Conservation (phyloP, 139 green algal genomes). For the Coelastrella sp. region DNA sequence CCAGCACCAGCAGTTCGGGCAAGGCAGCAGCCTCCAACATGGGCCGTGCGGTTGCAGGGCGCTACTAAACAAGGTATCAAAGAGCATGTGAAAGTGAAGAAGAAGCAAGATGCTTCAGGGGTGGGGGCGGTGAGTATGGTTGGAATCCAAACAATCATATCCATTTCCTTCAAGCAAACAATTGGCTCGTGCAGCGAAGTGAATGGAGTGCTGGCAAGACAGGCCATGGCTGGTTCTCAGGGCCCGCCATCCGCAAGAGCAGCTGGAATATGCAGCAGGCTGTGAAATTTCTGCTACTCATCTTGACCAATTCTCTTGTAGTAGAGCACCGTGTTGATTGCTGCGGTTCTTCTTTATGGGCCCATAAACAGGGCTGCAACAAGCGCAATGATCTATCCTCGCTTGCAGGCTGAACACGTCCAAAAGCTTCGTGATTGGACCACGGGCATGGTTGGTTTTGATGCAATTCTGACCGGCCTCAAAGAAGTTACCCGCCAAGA, state of each 20-base stretch:
- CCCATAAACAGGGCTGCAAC: too few relatives aligned
- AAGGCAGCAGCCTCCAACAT: not conserved
- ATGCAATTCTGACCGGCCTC: constrained; percentile 75
- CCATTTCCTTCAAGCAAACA: too few relatives aligned
- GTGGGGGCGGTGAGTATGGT: constrained; percentile 73
- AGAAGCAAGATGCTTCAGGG: constrained; percentile 84
- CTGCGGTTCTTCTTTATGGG: too few relatives aligned
- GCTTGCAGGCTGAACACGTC: constrained; percentile 63
- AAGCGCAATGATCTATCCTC: too few relatives aligned
- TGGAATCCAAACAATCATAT: not conserved
- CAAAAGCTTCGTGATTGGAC: constrained; percentile 74
- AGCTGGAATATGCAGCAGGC: too few relatives aligned
- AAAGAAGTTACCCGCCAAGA: constrained; percentile 64
- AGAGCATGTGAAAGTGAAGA: constrained; percentile 88
- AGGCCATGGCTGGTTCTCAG: too few relatives aligned
- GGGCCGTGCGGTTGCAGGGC: constrained; percentile 58
- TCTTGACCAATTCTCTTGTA: too few relatives aligned
- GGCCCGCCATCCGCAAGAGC: too few relatives aligned
- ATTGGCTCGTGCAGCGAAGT: too few relatives aligned
- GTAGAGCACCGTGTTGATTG: too few relatives aligned
- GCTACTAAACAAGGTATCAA: constrained; percentile 86
- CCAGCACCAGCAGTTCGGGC: not conserved
- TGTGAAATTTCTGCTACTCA: too few relatives aligned
- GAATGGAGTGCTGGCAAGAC: too few relatives aligned
- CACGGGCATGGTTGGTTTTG: constrained; percentile 79